phyloP scores from a whole-genome alignment of 2,329 filamentous ascomycete genomes.

The Monilinia aucupariae region DNA sequence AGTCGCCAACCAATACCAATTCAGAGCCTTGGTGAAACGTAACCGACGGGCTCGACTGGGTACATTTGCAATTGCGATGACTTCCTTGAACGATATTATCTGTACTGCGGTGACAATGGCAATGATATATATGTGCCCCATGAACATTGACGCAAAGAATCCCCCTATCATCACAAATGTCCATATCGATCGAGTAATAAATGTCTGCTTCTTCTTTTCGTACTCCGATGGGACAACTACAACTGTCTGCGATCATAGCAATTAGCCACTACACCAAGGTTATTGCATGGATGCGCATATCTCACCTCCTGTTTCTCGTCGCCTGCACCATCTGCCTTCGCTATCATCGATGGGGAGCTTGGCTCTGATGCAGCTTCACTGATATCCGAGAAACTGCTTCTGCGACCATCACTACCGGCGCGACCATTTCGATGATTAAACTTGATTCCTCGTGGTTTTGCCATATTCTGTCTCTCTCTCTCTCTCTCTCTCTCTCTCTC shows the following conservation, averaged over 20 bases:
- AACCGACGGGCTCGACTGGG: conserved; percentile 86
- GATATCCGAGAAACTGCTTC: conserved; percentile 66
- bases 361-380: conserved; percentile 52
- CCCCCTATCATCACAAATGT: conserved; percentile 92
- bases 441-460: conserved; percentile 48
- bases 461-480: conserved; percentile 32
- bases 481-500: background rate
- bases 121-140: conserved; percentile 96
- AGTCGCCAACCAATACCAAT: conserved; percentile 98
- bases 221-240: conserved; percentile 58
- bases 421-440: conserved; percentile 40
- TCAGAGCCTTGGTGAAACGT: conserved; percentile 89
- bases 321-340: conserved; percentile 32
- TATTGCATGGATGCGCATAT: background rate
- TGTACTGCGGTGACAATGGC: conserved; percentile 87
- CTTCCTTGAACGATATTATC: conserved; percentile 97
- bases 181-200: conserved; percentile 95
- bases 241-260: conserved; percentile 19
- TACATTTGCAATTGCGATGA: conserved; percentile 94
- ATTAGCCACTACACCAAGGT: conserved; percentile 22
- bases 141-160: conserved; percentile 90
- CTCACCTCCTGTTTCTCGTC: conserved; percentile 31
- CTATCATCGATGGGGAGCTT: conserved; percentile 27
- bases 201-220: conserved; percentile 98
- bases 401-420: conserved; percentile 40